phyloP scores from a whole-genome alignment of 1,284 basidiomycete genomes.

The Singerocomus inundabilis region DNA sequence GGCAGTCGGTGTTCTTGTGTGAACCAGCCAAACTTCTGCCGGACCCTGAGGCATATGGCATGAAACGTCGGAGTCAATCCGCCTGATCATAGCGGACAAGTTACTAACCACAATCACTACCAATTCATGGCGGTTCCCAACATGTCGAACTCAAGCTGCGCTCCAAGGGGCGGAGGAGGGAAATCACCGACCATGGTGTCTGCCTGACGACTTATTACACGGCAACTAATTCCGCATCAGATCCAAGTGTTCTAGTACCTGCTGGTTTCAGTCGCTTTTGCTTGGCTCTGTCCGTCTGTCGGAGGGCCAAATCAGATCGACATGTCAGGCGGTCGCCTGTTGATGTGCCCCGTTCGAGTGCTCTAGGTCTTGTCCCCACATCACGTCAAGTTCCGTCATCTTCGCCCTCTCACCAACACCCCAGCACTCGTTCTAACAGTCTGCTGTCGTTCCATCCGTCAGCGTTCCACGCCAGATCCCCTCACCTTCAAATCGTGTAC shows the following conservation, averaged over 20 bases:
- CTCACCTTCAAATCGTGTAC: background rate
- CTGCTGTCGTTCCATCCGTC: background rate
- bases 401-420: background rate
- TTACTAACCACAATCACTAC: background rate
- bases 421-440: background rate
- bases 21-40: background rate
- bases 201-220: background rate
- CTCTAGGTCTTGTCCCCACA: too few relatives aligned
- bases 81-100: background rate
- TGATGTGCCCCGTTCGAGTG: too few relatives aligned
- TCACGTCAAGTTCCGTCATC: background rate
- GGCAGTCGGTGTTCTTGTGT: background rate
- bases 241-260: too few relatives aligned
- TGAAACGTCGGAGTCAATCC: background rate
- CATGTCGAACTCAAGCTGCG: background rate
- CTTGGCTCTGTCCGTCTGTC: too few relatives aligned
- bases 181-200: background rate
- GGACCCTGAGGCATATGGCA: background rate
- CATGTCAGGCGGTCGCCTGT: too few relatives aligned
- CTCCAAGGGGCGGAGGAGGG: background rate
- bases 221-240: too few relatives aligned
- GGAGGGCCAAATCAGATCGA: too few relatives aligned
- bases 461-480: background rate
- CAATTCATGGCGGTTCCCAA: background rate
- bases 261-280: too few relatives aligned